phyloP scores from a whole-genome alignment of 2,329 filamentous ascomycete species.

The Onygenales sp. region DNA sequence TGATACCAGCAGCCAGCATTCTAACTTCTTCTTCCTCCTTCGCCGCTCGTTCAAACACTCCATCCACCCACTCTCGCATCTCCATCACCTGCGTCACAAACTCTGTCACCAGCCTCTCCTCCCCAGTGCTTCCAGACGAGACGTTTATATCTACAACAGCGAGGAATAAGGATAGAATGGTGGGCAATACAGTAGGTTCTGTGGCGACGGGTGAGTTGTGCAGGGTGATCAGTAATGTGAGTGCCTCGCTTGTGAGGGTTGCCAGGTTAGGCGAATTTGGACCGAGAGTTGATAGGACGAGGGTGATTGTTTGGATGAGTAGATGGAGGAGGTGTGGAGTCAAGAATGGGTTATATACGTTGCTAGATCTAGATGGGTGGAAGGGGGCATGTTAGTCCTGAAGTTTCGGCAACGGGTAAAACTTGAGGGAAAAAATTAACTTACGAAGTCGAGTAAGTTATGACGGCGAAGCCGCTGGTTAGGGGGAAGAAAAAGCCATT shows the following conservation, averaged over 20 bases:
- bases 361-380: constrained; percentile 22
- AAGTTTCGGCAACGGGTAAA: constrained; percentile 12
- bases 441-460: constrained; percentile 44
- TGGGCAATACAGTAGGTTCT: constrained; percentile 59
- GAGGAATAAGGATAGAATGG: constrained; percentile 68
- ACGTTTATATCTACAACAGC: constrained; percentile 72
- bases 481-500: constrained; percentile 79
- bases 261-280: constrained; percentile 66
- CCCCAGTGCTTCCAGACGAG: constrained; percentile 38
- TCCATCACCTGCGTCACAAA: constrained; percentile 72
- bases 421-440: constrained; percentile 7
- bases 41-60: constrained; percentile 56
- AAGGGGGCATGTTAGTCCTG: constrained; percentile 20
- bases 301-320: constrained; percentile 75
- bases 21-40: constrained; percentile 32
- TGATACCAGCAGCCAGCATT: constrained; percentile 64
- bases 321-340: constrained; percentile 67
- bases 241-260: constrained; percentile 74
- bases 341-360: constrained; percentile 51
- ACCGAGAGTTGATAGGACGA: constrained; percentile 75
- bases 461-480: constrained; percentile 66
- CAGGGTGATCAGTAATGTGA: constrained; percentile 68
- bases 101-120: constrained; percentile 62
- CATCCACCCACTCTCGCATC: constrained; percentile 74
- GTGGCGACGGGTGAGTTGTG: constrained; percentile 43